Conservation (phyloP, 768 basidiomycete genomes). For the Termitomyces sp. region DNA sequence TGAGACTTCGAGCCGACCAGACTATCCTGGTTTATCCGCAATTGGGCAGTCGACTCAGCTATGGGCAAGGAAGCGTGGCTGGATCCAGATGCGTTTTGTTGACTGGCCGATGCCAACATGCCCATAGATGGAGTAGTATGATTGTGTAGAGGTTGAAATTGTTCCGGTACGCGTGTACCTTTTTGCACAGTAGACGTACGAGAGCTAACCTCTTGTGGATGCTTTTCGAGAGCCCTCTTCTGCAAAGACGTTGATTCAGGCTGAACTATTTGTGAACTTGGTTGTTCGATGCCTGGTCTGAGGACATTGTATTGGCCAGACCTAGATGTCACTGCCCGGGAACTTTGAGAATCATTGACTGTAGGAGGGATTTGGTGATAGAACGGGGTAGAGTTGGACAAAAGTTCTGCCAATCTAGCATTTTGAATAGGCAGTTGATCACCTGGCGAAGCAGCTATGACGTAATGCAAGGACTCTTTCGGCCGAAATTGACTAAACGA, state of each 20-base stretch:
- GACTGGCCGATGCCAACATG: not conserved
- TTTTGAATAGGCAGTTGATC: slow-evolving; percentile 23
- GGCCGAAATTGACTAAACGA: not conserved
- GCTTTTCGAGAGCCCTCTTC: not conserved
- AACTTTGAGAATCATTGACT: not conserved
- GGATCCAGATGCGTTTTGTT: not conserved
- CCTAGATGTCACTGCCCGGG: not conserved
- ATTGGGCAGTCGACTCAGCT: not conserved
- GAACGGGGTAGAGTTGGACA: slow-evolving; percentile 19
- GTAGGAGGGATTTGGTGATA: not conserved
- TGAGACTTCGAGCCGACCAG: not conserved
- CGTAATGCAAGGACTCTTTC: not conserved
- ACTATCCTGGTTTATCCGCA: not conserved
- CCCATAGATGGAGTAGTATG: not conserved
- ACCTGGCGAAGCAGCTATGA: not conserved
- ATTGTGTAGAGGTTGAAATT: not conserved
- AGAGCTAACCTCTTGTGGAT: not conserved
- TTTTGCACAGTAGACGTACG: not conserved
- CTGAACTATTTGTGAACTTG: not conserved
- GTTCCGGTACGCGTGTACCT: not conserved
- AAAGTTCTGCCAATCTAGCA: slow-evolving; percentile 28
- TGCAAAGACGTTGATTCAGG: not conserved
- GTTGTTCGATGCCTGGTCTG: not conserved
- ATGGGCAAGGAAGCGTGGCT: not conserved
- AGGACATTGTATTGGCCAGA: not conserved